Conservation (phyloP, 192 early-diverging fungal species). For the Chytriomyces confervae region DNA sequence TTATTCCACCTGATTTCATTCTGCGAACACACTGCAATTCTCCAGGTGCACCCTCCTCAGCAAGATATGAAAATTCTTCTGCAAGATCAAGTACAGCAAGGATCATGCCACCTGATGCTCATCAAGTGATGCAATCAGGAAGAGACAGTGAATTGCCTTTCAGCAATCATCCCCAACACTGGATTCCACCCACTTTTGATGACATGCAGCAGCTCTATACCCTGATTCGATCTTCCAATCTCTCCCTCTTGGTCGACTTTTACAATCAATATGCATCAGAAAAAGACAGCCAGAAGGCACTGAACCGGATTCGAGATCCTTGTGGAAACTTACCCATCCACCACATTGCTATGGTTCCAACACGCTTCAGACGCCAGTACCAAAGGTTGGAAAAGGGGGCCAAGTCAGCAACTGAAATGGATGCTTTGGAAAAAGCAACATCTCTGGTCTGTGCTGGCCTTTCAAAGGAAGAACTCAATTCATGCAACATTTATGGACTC, state of each 20-base stretch:
- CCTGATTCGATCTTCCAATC: not conserved
- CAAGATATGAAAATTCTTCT: too few relatives aligned
- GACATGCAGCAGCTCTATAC: not conserved
- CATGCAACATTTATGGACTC: not conserved
- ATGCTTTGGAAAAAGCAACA: not conserved
- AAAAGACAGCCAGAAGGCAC: not conserved
- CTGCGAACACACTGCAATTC: too few relatives aligned
- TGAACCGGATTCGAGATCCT: not conserved
- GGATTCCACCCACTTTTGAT: not conserved
- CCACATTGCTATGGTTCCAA: not conserved
- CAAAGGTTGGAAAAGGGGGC: not conserved
- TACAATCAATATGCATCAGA: too few relatives aligned
- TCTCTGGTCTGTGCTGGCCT: too few relatives aligned
- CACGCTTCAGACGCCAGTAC: not conserved
- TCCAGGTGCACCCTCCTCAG: too few relatives aligned
- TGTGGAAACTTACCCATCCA: not conserved
- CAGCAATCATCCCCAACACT: not conserved
- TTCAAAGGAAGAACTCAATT: not conserved
- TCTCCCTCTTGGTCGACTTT: not conserved
- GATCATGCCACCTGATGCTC: too few relatives aligned
- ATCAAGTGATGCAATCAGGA: not conserved
- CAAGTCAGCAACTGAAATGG: too few relatives aligned
- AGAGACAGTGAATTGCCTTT: not conserved
- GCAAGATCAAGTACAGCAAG: too few relatives aligned
- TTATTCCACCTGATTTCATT: too few relatives aligned